A percentile compares a stretch with the other conserved stretches of the same genome.
Evolutionary conservation across 495 filamentous ascomycete genomes (phyloP).

Genomic region (Glonium stellatum): DNA sequence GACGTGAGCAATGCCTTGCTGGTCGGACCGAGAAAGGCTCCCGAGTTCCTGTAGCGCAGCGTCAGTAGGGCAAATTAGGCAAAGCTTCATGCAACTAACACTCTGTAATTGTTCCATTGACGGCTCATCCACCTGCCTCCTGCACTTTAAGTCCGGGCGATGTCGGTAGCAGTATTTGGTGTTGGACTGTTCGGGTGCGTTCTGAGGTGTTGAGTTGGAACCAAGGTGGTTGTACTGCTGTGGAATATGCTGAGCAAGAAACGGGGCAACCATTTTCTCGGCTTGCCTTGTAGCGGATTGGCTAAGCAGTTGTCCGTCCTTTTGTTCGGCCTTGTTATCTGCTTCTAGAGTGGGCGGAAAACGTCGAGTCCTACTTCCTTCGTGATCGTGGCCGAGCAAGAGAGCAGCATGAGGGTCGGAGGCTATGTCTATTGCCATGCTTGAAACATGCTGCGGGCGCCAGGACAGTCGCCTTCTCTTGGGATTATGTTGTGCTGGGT

Average conservation of each 20-base stretch:
- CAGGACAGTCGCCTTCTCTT: conserved; percentile 18
- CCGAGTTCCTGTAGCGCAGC: conserved; percentile 59
- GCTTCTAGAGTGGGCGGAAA: not conserved
- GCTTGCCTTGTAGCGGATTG: conserved; percentile 14
- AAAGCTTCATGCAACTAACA: conserved; percentile 44
- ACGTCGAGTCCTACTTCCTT: conserved; percentile 1
- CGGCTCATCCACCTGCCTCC: conserved; percentile 83
- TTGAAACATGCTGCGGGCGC: conserved; percentile 9
- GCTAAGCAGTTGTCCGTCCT: conserved; percentile 17
- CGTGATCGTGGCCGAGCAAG: conserved; percentile 27
- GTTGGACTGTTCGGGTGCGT: conserved; percentile 41
- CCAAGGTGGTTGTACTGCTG: conserved; percentile 30
- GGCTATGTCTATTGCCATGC: conserved; percentile 4
- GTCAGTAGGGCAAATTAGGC: conserved; percentile 19
- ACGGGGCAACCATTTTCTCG: conserved; percentile 29
- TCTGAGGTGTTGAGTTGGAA: conserved; percentile 4
- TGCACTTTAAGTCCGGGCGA: conserved; percentile 86
- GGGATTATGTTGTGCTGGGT: conserved; percentile 2
- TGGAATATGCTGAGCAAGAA: conserved; percentile 31
- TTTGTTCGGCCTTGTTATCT: not conserved
- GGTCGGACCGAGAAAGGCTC: conserved; percentile 70
- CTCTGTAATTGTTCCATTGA: conserved; percentile 91
- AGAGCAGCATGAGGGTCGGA: conserved; percentile 20
- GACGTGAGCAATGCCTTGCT: conserved; percentile 89
- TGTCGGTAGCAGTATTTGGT: conserved; percentile 96